These are phyloP conservation scores for Pleurotus sapidus DNA, from an alignment of 768 basidiomycete genomes.

Conservation along the genomic window DNA sequence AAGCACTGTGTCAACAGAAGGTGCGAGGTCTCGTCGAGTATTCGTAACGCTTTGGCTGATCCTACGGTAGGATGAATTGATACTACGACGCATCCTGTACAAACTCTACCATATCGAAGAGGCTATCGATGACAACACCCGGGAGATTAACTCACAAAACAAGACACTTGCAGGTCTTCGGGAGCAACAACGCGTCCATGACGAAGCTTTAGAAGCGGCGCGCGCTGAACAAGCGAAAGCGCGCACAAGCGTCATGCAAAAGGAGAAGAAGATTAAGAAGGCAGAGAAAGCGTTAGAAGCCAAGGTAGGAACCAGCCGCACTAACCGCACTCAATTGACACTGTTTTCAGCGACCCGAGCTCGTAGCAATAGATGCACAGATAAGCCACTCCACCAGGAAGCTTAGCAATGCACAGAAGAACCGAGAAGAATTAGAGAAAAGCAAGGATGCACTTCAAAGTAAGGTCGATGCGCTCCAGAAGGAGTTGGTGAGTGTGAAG, in stretches of 20 bases:
- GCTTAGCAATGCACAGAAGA: conserved; percentile 62
- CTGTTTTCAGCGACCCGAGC: conserved; percentile 67
- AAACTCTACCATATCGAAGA: conserved; percentile 89
- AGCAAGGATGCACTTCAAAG: conserved; percentile 42
- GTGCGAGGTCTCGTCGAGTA: conserved; percentile 37
- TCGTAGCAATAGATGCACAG: conserved; percentile 82
- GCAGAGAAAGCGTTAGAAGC: conserved; percentile 86
- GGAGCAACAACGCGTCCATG: conserved; percentile 65
- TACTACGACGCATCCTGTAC: conserved; percentile 80
- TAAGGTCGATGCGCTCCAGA: conserved; percentile 53
- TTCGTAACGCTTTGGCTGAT: conserved; percentile 4
- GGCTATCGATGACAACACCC: conserved; percentile 70
- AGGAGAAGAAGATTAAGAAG: conserved; percentile 86
- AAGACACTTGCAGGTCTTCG: conserved; percentile 66
- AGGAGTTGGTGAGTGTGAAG: conserved; percentile 65
- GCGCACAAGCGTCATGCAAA: conserved; percentile 70
- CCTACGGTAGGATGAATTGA: conserved; percentile 64
- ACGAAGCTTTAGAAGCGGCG: conserved; percentile 69
- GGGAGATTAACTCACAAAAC: conserved; percentile 70
- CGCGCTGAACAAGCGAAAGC: conserved; percentile 80
- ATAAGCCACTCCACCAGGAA: conserved; percentile 85
- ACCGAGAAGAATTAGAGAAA: conserved; percentile 59
- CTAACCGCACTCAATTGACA: background rate
- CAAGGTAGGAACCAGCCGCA: conserved; percentile 47
- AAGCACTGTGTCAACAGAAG: conserved; percentile 68